A percentile compares a stretch with the other conserved stretches of the same genome.
phyloP scores from a whole-genome alignment of 169 alveolate genomes.

The Haemoproteus tartakovskyi region DNA sequence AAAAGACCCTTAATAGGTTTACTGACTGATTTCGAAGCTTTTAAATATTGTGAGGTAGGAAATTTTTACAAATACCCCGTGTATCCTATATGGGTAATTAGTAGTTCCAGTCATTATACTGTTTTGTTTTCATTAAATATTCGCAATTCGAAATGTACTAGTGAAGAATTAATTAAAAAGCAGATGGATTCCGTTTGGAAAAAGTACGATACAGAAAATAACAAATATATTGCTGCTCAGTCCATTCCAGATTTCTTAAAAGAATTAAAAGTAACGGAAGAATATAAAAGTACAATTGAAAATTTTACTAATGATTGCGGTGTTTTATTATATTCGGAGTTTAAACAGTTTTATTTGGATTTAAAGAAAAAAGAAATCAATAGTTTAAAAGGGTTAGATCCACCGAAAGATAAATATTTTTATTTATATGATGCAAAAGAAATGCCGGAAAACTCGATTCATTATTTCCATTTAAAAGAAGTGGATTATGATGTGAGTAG shows the following conservation, averaged over 20 bases:
- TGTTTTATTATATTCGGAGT: conserved; percentile 45
- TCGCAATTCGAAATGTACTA: conserved; percentile 50
- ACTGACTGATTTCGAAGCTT: conserved; percentile 81
- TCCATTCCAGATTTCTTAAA: conserved; percentile 65
- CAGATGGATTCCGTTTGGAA: conserved; percentile 65
- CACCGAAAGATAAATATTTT: conserved; percentile 64
- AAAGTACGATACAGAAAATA: conserved; percentile 70
- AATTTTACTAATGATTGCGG: conserved; percentile 46
- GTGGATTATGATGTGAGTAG: conserved; percentile 54
- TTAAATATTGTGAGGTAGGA: conserved; percentile 80
- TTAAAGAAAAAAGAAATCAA: conserved; percentile 49
- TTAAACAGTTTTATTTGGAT: conserved; percentile 49
- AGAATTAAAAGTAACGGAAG: conserved; percentile 63
- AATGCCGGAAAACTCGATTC: conserved; percentile 29
- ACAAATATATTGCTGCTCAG: conserved; percentile 68
- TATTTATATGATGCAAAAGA: conserved; percentile 62
- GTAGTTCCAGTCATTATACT: conserved; percentile 79
- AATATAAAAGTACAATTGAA: conserved; percentile 35
- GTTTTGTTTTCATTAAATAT: conserved; percentile 69
- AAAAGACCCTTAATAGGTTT: conserved; percentile 74
- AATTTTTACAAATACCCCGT: conserved; percentile 78
- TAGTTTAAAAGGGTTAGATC: conserved; percentile 19
- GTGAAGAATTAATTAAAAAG: conserved; percentile 34
- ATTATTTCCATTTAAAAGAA: conserved; percentile 44
- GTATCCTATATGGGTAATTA: conserved; percentile 80